Evolutionary conservation across 2,329 filamentous ascomycete genomes (phyloP).

Genomic region (Epicoccum nigrum): DNA sequence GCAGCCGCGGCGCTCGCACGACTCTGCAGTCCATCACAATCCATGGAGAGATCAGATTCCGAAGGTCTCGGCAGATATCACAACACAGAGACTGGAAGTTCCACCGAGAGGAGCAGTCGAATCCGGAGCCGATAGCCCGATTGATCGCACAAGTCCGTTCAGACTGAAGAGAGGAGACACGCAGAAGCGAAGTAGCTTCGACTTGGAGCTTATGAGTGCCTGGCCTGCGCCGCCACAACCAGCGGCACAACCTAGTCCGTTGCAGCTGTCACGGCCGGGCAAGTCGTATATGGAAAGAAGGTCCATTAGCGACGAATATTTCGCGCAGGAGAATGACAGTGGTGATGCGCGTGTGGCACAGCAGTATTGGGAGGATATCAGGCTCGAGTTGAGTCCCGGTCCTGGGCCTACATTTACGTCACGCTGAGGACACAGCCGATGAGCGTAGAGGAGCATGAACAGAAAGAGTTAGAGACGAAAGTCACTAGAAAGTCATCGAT

Average conservation of each 20-base stretch:
- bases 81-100: neutral
- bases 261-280: neutral
- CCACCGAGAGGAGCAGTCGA: neutral
- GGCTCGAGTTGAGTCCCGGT: constrained; percentile 5
- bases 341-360: neutral
- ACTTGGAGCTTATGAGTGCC: constrained; percentile 21
- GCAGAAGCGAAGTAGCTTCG: constrained; percentile 23
- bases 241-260: constrained; percentile 1
- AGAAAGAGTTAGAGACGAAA: neutral
- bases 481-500: constrained; percentile 2
- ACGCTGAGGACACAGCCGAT: neutral
- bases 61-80: constrained; percentile 4
- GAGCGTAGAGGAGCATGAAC: neutral
- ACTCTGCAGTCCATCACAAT: constrained; percentile 4
- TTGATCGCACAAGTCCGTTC: constrained; percentile 39
- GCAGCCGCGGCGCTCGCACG: neutral
- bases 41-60: constrained; percentile 8
- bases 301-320: constrained; percentile 14
- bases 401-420: constrained; percentile 8
- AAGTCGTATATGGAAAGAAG: constrained; percentile 12
- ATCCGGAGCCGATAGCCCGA: constrained; percentile 30
- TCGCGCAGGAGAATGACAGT: constrained; percentile 6
- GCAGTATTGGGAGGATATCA: constrained; percentile 9
- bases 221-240: constrained; percentile 28
- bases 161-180: constrained; percentile 38